phyloP scores from a whole-genome alignment of 108 stramenopile genomes.

The Cyclotella distinguenda region DNA sequence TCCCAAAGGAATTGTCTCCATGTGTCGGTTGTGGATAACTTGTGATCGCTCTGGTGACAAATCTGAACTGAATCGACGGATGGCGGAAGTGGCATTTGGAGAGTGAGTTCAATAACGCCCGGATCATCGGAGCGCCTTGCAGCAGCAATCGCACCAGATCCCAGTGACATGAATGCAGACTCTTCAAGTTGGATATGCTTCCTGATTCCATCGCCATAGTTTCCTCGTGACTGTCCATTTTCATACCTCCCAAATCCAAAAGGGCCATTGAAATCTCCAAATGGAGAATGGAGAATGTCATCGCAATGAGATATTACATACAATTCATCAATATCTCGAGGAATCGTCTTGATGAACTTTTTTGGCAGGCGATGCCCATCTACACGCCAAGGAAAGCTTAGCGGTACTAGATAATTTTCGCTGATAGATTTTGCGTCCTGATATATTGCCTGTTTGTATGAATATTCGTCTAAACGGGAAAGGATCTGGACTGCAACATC shows the following conservation, averaged over 20 bases:
- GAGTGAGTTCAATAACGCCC: constrained; percentile 57
- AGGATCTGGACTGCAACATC: constrained; percentile 39
- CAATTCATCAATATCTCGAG: constrained; percentile 80
- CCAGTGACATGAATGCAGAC: background rate
- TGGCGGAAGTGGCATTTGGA: constrained; percentile 28
- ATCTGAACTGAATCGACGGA: constrained; percentile 20
- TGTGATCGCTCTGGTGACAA: background rate
- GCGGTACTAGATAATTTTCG: constrained; percentile 33
- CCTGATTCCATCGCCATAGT: constrained; percentile 13
- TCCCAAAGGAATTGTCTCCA: constrained; percentile 19
- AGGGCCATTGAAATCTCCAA: constrained; percentile 51
- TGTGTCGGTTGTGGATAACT: constrained; percentile 10
- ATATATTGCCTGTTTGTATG: constrained; percentile 28
- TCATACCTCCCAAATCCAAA: constrained; percentile 69
- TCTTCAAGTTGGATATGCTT: constrained; percentile 15
- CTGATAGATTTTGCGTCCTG: constrained; percentile 42
- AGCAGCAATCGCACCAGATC: constrained; percentile 39
- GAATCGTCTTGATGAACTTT: constrained; percentile 61
- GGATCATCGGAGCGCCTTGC: constrained; percentile 63
- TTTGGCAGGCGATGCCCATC: constrained; percentile 24
- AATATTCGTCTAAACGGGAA: constrained; percentile 26
- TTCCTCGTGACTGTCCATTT: constrained; percentile 49
- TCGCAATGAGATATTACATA: constrained; percentile 56
- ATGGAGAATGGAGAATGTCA: constrained; percentile 52
- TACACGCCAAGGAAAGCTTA: constrained; percentile 39